Conservation (phyloP, 108 stramenopile species). For the Aurantiochytrium sp. region DNA sequence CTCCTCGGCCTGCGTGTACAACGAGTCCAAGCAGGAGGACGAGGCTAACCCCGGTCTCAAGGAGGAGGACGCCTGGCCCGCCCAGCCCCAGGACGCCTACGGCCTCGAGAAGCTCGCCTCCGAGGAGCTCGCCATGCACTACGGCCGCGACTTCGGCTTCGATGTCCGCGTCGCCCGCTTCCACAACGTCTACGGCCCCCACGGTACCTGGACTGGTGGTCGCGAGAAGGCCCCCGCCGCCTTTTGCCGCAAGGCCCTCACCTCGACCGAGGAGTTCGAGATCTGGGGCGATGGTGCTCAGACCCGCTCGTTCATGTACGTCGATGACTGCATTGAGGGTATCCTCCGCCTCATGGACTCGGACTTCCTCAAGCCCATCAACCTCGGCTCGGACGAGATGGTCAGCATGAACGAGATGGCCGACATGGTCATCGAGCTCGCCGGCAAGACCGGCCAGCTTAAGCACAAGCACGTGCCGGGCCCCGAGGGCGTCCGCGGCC, state of each 20-base stretch:
- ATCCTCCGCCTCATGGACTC: slow-evolving; percentile 86
- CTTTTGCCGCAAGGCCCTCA: slow-evolving; percentile 95
- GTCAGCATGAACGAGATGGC: slow-evolving; percentile 92
- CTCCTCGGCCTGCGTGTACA: slow-evolving; percentile 94
- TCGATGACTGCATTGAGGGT: slow-evolving; percentile 98
- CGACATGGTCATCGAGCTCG: slow-evolving; percentile 81
- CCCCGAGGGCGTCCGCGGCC: slow-evolving; percentile 95
- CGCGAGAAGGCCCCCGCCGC: slow-evolving; percentile 98
- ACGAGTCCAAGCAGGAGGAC: slow-evolving; percentile 97
- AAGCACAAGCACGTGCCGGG: slow-evolving; percentile 97
- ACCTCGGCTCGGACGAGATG: slow-evolving; percentile 94
- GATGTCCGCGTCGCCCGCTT: slow-evolving; percentile 79
- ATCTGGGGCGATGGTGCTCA: slow-evolving; percentile 90
- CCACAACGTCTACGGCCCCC: slow-evolving; percentile 97
- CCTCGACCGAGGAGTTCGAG: slow-evolving; percentile 81
- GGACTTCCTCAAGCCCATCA: slow-evolving; percentile 85
- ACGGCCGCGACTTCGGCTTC: slow-evolving; percentile 89
- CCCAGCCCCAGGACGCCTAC: slow-evolving; percentile 98
- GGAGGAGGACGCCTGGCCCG: slow-evolving; percentile 97
- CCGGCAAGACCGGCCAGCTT: slow-evolving; percentile 67
- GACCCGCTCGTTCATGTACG: slow-evolving; percentile 95
- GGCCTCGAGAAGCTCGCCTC: slow-evolving; percentile 97
- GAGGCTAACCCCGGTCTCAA: slow-evolving; percentile 86
- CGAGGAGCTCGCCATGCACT: slow-evolving; percentile 97
- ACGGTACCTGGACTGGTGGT: slow-evolving; percentile 97